Conservation (phyloP, 768 basidiomycete species). For the Paxillus involutus region DNA sequence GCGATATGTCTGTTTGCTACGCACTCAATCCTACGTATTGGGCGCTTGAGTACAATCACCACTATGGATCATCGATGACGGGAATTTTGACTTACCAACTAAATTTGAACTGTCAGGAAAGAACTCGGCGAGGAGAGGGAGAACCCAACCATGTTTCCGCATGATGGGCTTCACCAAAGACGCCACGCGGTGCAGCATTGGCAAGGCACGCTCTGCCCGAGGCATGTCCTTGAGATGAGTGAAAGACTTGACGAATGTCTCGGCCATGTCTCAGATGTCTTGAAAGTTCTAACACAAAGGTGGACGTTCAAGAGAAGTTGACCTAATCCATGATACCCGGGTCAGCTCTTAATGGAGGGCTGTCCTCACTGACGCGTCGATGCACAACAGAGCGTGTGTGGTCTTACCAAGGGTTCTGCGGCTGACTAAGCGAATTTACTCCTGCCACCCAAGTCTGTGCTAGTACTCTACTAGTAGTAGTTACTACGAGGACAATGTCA, state of each 20-base stretch:
- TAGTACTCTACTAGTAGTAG: too few relatives aligned
- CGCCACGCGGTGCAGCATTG: conserved; percentile 66
- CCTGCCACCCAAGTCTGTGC: too few relatives aligned
- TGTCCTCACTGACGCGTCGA: too few relatives aligned
- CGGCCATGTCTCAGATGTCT: conserved; percentile 40
- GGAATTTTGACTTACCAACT: conserved; percentile 53
- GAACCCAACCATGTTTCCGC: conserved; percentile 78
- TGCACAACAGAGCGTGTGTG: too few relatives aligned
- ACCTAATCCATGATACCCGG: background rate
- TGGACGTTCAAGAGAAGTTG: background rate
- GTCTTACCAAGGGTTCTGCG: background rate
- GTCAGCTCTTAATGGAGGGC: background rate
- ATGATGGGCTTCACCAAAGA: conserved; percentile 92
- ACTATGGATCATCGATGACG: background rate
- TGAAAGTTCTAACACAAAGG: background rate
- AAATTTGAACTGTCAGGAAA: conserved; percentile 74
- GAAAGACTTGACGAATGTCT: conserved; percentile 62
- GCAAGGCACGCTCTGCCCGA: conserved; percentile 64
- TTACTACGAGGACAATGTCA: too few relatives aligned
- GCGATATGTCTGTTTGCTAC: conserved; percentile 13
- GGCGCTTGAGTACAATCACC: conserved; percentile 7
- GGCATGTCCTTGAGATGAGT: conserved; percentile 71
- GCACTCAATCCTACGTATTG: conserved; percentile 36
- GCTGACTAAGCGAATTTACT: background rate
- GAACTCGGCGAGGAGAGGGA: conserved; percentile 84